Evolutionary conservation across 2,329 filamentous ascomycete genomes (phyloP), one percentile per base, ranked within the genome.

Genomic region (Stachybotrys elegans): DNA sequence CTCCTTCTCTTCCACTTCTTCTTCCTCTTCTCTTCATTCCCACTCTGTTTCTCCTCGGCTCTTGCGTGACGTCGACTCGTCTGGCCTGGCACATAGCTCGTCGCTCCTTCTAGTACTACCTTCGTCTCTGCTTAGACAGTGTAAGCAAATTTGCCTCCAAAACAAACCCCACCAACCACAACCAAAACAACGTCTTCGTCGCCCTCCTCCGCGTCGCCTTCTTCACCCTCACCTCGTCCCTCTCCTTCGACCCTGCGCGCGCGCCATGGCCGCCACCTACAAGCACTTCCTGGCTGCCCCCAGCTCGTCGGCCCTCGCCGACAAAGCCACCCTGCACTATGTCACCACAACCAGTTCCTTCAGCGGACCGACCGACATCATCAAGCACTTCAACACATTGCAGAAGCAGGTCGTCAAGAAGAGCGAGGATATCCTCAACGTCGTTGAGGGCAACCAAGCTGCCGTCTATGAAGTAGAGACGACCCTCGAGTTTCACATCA

Each of bases 391-490:
- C 50, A 75, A 72, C 57, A 75, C 76, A 29, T 78, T 90, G 62
- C 75, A 78, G 56, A 84, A 83, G 62, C 78, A 87, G 61, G 73
- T 96, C 60, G 86, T 84, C 67, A 94, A 89, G 75, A 91, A 88
- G 69, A 81, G 84, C 54, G 82, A 95, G 66, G 84, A 84, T 35
- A 67, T 92, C 42, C 70, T 97, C 51, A 81, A 80, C 58, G 73
- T 79, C 21, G 76, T 97, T 43, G 87, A 95, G 61, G 82, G 83
- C 48, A 63, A 74, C 44, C 77, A 81, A 63, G 79, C 81, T 36
- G 68, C 94, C 52, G 91, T 95, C 61, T 73, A 91, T 45, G 91
- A 97, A 66, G 74, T 90, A 39, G 86, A 95, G 58, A 93, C 88
- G 20, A 82, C 81, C 2, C 68, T 97, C 39, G 86, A 94, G 61